Percentiles rank a stretch among this genome's conserved stretches.
Conservation (phyloP, 352 stramenopile species). For the Phytophthora syringae region DNA sequence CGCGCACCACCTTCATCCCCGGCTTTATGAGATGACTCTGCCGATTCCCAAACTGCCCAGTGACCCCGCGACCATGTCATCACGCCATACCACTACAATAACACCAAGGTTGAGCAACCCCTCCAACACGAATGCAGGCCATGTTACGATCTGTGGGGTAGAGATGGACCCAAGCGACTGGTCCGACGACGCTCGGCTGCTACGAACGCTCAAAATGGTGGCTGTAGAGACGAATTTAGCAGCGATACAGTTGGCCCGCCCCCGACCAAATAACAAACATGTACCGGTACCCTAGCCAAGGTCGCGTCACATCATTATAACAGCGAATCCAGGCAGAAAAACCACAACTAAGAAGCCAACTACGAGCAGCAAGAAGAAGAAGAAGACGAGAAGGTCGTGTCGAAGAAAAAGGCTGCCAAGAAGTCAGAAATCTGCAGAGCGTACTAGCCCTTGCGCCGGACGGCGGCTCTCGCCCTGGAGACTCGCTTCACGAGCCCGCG, state of each 20-base stretch:
- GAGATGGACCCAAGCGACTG: no score
- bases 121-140: no score
- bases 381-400: neutral
- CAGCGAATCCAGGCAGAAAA: neutral
- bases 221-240: neutral
- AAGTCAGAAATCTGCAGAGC: neutral
- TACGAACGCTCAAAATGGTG: neutral
- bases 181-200: no score
- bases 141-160: no score
- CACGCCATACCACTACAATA: no score
- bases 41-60: no score
- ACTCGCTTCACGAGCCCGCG: constrained; percentile 5
- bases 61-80: no score
- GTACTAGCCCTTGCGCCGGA: constrained; percentile 2
- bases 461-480: constrained; percentile 3
- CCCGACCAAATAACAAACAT: neutral
- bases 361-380: constrained; percentile 3
- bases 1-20: no score
- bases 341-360: neutral
- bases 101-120: no score
- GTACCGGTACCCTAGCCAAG: neutral
- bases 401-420: constrained; percentile 5
- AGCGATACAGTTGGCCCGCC: neutral
- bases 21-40: no score
- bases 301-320: neutral